These are phyloP conservation scores for Penicillium odoratum DNA, from an alignment of 495 filamentous ascomycete genomes.

Conservation along the genomic window DNA sequence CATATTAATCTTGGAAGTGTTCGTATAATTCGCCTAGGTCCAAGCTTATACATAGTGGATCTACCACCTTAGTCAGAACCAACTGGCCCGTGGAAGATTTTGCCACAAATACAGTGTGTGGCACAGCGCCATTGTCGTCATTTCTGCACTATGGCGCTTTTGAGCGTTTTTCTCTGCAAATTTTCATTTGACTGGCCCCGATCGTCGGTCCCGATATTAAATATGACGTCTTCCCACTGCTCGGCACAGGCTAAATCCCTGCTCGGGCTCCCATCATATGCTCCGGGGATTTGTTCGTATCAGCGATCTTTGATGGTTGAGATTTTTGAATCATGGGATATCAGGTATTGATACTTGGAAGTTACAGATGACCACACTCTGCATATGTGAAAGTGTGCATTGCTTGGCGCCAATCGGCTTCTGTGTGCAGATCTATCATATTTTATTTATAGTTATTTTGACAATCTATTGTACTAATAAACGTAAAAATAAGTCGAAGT, in stretches of 20 bases:
- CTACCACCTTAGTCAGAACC: neutral
- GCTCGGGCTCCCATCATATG: neutral
- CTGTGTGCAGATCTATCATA: neutral
- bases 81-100: neutral
- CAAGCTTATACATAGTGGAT: no score
- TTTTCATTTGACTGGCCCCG: constrained; percentile 6
- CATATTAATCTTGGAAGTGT: no score
- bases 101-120: neutral
- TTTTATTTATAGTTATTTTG: neutral
- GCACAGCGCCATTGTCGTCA: constrained; percentile 26
- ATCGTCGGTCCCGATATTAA: constrained; percentile 12
- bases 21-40: no score
- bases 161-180: constrained; percentile 1
- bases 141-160: constrained; percentile 9
- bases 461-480: no score
- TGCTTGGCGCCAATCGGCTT: neutral
- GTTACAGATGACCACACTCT: neutral
- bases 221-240: constrained; percentile 18
- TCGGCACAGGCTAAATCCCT: constrained; percentile 9
- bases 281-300: neutral
- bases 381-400: neutral
- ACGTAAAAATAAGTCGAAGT: no score
- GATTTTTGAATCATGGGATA: neutral
- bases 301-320: neutral
- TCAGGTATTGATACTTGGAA: neutral